Conservation (phyloP, 1,139 yeast species). For the Starmera stellimalicola region DNA sequence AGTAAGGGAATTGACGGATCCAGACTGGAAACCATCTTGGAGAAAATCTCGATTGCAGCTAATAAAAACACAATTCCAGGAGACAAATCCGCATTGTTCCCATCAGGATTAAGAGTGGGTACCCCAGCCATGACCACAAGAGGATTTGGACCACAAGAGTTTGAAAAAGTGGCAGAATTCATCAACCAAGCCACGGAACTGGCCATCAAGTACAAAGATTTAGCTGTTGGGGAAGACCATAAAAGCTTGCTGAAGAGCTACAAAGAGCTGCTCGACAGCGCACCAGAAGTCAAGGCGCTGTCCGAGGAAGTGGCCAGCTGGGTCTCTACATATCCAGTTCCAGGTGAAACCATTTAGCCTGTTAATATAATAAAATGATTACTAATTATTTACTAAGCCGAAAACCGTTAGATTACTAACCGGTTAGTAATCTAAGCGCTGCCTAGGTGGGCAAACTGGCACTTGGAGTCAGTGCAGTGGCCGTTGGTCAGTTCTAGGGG, state of each 20-base stretch:
- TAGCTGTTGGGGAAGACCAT: slow-evolving; percentile 50
- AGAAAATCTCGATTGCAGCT: slow-evolving; percentile 89
- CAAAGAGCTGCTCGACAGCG: slow-evolving; percentile 53
- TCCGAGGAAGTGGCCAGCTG: slow-evolving; percentile 54
- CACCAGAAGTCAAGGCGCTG: slow-evolving; percentile 47
- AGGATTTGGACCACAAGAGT: slow-evolving; percentile 85
- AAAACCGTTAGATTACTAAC: background rate
- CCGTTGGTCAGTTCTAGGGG: slow-evolving; percentile 11
- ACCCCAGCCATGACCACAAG: slow-evolving; percentile 99
- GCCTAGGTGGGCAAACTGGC: slow-evolving; percentile 8
- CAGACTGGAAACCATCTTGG: slow-evolving; percentile 91
- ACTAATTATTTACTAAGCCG: background rate
- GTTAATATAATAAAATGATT: slow-evolving; percentile 2
- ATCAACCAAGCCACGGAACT: slow-evolving; percentile 76
- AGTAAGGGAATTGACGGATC: slow-evolving; percentile 96
- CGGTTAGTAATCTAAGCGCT: background rate
- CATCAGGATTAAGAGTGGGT: slow-evolving; percentile 97
- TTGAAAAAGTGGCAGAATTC: slow-evolving; percentile 71
- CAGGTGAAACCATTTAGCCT: slow-evolving; percentile 45
- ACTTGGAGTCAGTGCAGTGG: slow-evolving; percentile 7
- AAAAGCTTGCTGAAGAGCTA: slow-evolving; percentile 58
- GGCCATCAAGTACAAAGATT: slow-evolving; percentile 47
- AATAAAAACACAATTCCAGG: slow-evolving; percentile 98
- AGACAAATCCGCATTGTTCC: slow-evolving; percentile 94
- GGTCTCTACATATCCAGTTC: slow-evolving; percentile 67